Conservation (phyloP, 768 basidiomycete genomes). For the Mycena haematopus region DNA sequence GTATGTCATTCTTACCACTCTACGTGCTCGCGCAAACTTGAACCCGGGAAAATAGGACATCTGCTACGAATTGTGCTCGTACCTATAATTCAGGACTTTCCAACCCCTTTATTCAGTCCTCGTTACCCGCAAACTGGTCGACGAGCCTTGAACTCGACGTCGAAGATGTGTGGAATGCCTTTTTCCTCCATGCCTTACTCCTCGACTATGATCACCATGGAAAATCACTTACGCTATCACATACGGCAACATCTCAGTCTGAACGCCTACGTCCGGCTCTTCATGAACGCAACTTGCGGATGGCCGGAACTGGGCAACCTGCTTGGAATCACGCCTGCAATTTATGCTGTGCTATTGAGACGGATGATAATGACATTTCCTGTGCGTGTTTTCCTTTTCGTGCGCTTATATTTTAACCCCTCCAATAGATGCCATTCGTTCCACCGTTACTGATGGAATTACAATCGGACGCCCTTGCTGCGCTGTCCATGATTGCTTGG, state of each 20-base stretch:
- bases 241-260: constrained; percentile 6
- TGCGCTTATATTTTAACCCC: no score
- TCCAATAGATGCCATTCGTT: no score
- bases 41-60: neutral
- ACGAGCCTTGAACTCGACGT: constrained; percentile 1
- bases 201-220: neutral
- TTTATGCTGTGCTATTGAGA: constrained; percentile 14
- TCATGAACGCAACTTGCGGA: constrained; percentile 21
- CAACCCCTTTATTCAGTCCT: neutral
- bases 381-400: no score
- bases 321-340: constrained; percentile 33
- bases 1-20: neutral
- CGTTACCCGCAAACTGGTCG: neutral
- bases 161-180: constrained; percentile 7
- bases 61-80: constrained; percentile 7
- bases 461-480: no score
- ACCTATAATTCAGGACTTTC: constrained; percentile 2
- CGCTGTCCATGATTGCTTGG: no score
- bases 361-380: no score
- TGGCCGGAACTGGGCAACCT: constrained; percentile 30
- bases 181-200: neutral
- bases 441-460: no score
- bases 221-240: neutral
- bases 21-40: neutral
- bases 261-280: constrained; percentile 23